Base-by-base conservation (phyloP, 2,329 filamentous ascomycete genomes). In the Helicocarpus griseus region DNA sequence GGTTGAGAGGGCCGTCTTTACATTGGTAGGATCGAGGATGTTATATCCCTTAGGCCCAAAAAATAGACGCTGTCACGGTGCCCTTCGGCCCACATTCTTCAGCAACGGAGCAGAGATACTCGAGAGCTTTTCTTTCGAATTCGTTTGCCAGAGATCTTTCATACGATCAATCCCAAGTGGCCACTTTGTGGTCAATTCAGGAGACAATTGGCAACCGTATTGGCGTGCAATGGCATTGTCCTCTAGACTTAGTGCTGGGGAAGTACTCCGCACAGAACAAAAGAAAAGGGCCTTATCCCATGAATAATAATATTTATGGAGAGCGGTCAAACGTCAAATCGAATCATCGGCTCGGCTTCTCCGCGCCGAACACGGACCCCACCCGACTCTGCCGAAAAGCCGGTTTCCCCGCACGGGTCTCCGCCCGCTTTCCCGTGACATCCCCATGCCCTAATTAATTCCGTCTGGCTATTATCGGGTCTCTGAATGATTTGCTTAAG, bases 61-160 rank as follows among this genome's bases (percentile, higher is more conserved):
- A 6, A 57, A 26, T 11, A 60, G 39, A 41, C 54, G 56, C 48
- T 61, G 59, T n/a, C n/a, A n/a, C n/a, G n/a, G n/a, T n/a, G n/a
- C n/a, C n/a, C n/a, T n/a, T n/a, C n/a, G n/a, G n/a, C n/a, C n/a
- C n/a, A n/a, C n/a, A n/a, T n/a, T n/a, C n/a, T n/a, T n/a, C n/a
- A n/a, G n/a, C n/a, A n/a, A n/a, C n/a, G n/a, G n/a, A n/a, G n/a
- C n/a, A n/a, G n/a, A n/a, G n/a, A n/a, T n/a, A n/a, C n/a, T n/a
- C n/a, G n/a, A n/a, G n/a, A n/a, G n/a, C n/a, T n/a, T n/a, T n/a
- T n/a, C n/a, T n/a, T n/a, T n/a, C n/a, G n/a, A n/a, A n/a, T n/a
- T n/a, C n/a, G n/a, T n/a, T n/a, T n/a, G n/a, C n/a, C n/a, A n/a
- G n/a, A n/a, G n/a, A n/a, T n/a, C n/a, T n/a, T n/a, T n/a, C n/a